Conservation (phyloP, 2,329 filamentous ascomycete genomes). For the Aurifilum marmelostoma region DNA sequence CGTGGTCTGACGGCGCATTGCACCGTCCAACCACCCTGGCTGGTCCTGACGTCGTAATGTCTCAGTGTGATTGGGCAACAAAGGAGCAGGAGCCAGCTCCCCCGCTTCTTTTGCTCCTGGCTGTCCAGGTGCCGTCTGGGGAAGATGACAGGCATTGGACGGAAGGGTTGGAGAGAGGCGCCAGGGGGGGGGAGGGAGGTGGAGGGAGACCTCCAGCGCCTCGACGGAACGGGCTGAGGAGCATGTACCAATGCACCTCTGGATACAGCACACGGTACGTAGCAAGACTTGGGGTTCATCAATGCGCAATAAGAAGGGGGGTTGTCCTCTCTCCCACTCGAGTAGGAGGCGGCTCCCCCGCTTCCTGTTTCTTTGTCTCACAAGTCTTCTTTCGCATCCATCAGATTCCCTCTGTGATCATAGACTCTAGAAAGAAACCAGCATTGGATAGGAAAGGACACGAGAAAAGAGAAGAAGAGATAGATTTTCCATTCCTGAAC, state of each 20-base stretch:
- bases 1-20: not conserved
- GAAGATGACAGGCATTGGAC: not conserved
- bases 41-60: constrained; percentile 7
- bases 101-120: not conserved
- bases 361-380: not conserved
- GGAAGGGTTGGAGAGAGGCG: not conserved
- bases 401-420: not conserved
- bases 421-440: not conserved
- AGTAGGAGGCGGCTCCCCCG: not conserved
- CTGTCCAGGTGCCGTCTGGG: constrained; percentile 12
- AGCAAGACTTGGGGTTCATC: not conserved
- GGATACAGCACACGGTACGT: too few species aligned
- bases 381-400: not conserved
- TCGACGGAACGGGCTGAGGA: not conserved
- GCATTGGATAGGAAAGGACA: not conserved
- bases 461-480: not conserved
- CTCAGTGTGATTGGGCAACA: constrained; percentile 9
- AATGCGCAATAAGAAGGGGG: not conserved
- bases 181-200: not conserved
- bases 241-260: not conserved
- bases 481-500: not conserved
- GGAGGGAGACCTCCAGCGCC: not conserved
- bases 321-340: not conserved
- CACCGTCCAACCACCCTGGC: constrained; percentile 6
- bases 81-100: not conserved